Evolutionary conservation across 345 rosid genomes (phyloP), one percentile per base, ranked within the genome.

Genomic region (Salix udensis): DNA sequence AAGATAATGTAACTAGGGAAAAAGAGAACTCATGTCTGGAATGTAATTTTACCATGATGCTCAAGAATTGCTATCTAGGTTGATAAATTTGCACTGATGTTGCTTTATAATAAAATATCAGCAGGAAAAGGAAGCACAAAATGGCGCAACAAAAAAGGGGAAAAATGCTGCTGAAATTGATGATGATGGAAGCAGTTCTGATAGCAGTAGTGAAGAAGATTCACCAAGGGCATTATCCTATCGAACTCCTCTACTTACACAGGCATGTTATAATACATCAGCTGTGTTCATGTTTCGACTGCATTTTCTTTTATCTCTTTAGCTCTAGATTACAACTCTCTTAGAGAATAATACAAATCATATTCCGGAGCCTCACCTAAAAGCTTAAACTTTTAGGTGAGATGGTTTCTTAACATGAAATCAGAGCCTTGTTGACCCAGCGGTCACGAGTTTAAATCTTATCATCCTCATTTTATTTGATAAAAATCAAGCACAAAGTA

Each of bases 231-330:
- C 88, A 65, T 85, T 93, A 48, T 88, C 97, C 12, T 93, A 90
- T 74, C 88, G 92, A 76, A 89, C 98, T 75, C 97, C 98, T 79
- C 78, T 93, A 60, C 87, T 95, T 74, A 90, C 96, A 62, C 98
- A 91, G 92, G 98, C 88, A 79, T 61, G 88, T 75, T 40, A 6
- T 28, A 70, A 37, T 28, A 39, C 70, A 31, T 11, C 26, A 58
- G 61, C 68, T 58, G 62, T 24, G 3, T 23, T 9, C 62, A 11
- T 58, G 28, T 58, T n/a, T 58, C 28, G 62, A n/a, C 28, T 42
- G 48, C 61, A 42, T 75, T 10, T 72, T 15, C 24, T 48, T 1
- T 71, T 19, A 11, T 31, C 74, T 9, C 58, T n/a, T 70, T 23
- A 9, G 23, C 74, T 50, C 24, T 10, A 31, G 44, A 40, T 40